phyloP scores from a whole-genome alignment of 1,284 basidiomycete species.

The Farysia itapuensis region DNA sequence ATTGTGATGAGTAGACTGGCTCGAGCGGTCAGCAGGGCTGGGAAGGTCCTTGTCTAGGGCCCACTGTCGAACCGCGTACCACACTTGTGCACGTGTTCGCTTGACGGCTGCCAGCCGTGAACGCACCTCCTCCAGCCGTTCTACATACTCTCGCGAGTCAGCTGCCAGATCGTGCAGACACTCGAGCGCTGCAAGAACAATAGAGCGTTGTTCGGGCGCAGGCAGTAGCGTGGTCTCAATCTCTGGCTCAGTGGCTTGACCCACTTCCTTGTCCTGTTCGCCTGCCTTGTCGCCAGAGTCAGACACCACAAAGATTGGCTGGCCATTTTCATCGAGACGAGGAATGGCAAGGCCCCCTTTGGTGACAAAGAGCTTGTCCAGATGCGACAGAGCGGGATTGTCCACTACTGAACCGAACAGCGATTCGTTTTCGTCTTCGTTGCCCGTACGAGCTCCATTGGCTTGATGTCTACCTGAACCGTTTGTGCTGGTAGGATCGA shows the following conservation, averaged over 20 bases:
- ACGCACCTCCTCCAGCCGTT: conserved; percentile 63
- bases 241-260: conserved; percentile 14
- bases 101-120: conserved; percentile 63
- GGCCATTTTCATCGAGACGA: conserved; percentile 25
- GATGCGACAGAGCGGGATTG: conserved; percentile 48
- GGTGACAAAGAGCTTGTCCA: conserved; percentile 56
- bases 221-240: conserved; percentile 39
- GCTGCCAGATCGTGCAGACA: conserved; percentile 61
- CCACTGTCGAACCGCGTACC: conserved; percentile 62
- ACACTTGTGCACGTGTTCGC: conserved; percentile 62
- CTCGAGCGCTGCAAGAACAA: conserved; percentile 52
- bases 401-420: conserved; percentile 27
- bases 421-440: background rate
- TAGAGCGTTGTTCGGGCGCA: conserved; percentile 48
- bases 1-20: background rate
- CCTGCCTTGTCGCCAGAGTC: conserved; percentile 6
- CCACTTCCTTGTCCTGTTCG: conserved; percentile 7
- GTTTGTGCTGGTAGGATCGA: conserved; percentile 13
- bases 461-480: conserved; percentile 2
- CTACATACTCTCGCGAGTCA: conserved; percentile 64
- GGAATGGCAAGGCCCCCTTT: conserved; percentile 47
- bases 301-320: conserved; percentile 28
- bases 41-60: conserved; percentile 37
- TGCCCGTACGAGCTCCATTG: conserved; percentile 1
- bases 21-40: background rate